Conservation (phyloP, 768 basidiomycete species). For the Russula sp. region DNA sequence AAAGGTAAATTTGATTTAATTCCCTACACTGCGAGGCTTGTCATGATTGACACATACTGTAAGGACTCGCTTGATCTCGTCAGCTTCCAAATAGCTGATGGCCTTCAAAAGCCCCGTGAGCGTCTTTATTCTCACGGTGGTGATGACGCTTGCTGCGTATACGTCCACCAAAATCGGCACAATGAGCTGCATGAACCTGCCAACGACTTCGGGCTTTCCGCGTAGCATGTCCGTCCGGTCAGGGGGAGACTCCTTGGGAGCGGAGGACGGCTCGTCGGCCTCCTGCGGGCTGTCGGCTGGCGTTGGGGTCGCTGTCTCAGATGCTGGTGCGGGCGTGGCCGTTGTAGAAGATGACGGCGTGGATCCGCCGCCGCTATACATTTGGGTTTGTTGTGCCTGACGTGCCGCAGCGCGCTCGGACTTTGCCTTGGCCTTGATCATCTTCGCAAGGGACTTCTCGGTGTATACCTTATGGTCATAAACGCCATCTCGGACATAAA, state of each 20-base stretch:
- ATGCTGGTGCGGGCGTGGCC: conserved; percentile 27
- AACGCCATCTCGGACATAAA: conserved; percentile 64
- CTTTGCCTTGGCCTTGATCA: conserved; percentile 79
- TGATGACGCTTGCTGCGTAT: conserved; percentile 95
- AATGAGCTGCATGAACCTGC: conserved; percentile 79
- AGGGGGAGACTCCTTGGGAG: conserved; percentile 33
- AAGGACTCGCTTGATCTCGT: conserved; percentile 69
- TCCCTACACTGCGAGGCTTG: background rate
- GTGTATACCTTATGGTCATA: conserved; percentile 90
- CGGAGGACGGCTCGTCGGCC: conserved; percentile 13
- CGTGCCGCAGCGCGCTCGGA: conserved; percentile 72
- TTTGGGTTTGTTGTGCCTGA: conserved; percentile 33
- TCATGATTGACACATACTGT: conserved; percentile 46
- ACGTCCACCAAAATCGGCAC: conserved; percentile 96
- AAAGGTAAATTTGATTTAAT: conserved; percentile 11
- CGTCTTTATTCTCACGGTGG: conserved; percentile 82
- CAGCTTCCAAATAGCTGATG: conserved; percentile 77
- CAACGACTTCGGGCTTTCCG: conserved; percentile 68
- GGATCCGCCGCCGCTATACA: conserved; percentile 5
- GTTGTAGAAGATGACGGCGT: conserved; percentile 20
- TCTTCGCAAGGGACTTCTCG: conserved; percentile 71
- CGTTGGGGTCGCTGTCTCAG: conserved; percentile 33
- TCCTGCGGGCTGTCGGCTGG: conserved; percentile 28
- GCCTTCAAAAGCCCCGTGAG: conserved; percentile 86
- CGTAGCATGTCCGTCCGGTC: conserved; percentile 74